Evolutionary conservation across 1,284 basidiomycete species (phyloP).

Genomic region (Tylopilus sp.): DNA sequence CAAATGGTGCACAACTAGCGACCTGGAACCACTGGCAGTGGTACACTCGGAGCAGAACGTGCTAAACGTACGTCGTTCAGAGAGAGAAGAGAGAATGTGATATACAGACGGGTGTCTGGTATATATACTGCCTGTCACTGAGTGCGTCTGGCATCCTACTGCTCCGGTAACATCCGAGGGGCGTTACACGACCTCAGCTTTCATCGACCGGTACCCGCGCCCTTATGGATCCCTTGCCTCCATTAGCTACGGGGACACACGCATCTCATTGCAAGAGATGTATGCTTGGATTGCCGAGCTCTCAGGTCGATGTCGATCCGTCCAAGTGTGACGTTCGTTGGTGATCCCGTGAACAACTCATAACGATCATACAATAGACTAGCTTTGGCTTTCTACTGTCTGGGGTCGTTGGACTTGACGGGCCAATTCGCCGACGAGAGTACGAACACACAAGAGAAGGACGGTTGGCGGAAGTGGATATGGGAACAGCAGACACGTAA

Average conservation of each 20-base stretch:
- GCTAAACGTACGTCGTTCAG: too few relatives aligned
- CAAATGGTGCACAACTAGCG: too few relatives aligned
- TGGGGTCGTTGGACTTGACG: constrained; percentile 75
- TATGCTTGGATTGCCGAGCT: constrained; percentile 50
- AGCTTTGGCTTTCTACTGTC: constrained; percentile 81
- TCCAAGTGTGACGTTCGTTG: constrained; percentile 44
- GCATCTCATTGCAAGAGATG: constrained; percentile 55
- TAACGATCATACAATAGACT: constrained; percentile 46
- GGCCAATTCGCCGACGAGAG: constrained; percentile 47
- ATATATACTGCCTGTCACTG: too few relatives aligned
- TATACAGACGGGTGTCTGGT: too few relatives aligned
- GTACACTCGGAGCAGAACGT: too few relatives aligned
- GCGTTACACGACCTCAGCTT: too few relatives aligned
- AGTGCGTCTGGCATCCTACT: too few relatives aligned
- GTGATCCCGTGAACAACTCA: constrained; percentile 10
- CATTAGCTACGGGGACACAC: constrained; percentile 43
- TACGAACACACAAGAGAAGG: constrained; percentile 48
- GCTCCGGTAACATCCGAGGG: too few relatives aligned
- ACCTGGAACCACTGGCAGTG: too few relatives aligned
- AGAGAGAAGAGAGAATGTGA: too few relatives aligned
- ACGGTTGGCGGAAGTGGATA: constrained; percentile 77
- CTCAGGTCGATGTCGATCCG: constrained; percentile 55
- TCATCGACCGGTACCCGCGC: neutral
- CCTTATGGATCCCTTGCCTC: constrained; percentile 19
- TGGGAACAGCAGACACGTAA: constrained; percentile 78